phyloP scores from a whole-genome alignment of 2,329 filamentous ascomycete species.

The Cladorrhinum sp. region DNA sequence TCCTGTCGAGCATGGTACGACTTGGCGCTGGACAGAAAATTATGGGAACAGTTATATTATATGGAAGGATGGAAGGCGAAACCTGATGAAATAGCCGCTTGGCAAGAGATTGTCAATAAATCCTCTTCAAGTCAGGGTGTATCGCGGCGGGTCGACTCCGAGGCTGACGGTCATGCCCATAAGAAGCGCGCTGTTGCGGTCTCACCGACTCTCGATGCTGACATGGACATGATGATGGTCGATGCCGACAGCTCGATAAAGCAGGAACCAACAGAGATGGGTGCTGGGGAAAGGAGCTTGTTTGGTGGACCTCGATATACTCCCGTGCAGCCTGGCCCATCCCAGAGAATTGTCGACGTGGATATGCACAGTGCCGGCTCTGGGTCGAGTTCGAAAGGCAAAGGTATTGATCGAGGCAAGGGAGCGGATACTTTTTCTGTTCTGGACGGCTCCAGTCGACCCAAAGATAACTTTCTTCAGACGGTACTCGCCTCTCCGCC shows the following conservation, averaged over 20 bases:
- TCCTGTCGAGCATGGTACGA: slow-evolving; percentile 80
- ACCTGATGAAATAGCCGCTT: slow-evolving; percentile 59
- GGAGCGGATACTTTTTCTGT: slow-evolving; percentile 25
- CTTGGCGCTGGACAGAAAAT: slow-evolving; percentile 73
- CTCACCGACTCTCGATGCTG: slow-evolving; percentile 36
- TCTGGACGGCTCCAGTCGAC: slow-evolving; percentile 6
- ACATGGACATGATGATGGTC: slow-evolving; percentile 44
- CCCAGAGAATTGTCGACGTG: slow-evolving; percentile 30
- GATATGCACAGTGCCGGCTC: slow-evolving; percentile 37
- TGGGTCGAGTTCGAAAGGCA: slow-evolving; percentile 31
- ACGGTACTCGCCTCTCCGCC: slow-evolving; percentile 30
- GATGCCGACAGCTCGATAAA: slow-evolving; percentile 32
- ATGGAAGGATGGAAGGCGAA: slow-evolving; percentile 83
- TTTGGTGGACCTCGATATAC: slow-evolving; percentile 30
- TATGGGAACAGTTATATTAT: slow-evolving; percentile 83
- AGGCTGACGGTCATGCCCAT: slow-evolving; percentile 48
- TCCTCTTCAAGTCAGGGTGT: slow-evolving; percentile 34
- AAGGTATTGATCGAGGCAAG: slow-evolving; percentile 34
- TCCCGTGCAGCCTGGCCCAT: slow-evolving; percentile 18
- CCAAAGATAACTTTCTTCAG: slow-evolving; percentile 31
- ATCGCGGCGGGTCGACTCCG: slow-evolving; percentile 41
- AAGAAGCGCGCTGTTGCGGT: slow-evolving; percentile 54
- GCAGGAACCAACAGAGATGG: slow-evolving; percentile 28
- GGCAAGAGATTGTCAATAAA: slow-evolving; percentile 59
- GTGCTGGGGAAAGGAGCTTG: slow-evolving; percentile 27